phyloP scores from a whole-genome alignment of 495 filamentous ascomycete species.

The Cercophora samala region DNA sequence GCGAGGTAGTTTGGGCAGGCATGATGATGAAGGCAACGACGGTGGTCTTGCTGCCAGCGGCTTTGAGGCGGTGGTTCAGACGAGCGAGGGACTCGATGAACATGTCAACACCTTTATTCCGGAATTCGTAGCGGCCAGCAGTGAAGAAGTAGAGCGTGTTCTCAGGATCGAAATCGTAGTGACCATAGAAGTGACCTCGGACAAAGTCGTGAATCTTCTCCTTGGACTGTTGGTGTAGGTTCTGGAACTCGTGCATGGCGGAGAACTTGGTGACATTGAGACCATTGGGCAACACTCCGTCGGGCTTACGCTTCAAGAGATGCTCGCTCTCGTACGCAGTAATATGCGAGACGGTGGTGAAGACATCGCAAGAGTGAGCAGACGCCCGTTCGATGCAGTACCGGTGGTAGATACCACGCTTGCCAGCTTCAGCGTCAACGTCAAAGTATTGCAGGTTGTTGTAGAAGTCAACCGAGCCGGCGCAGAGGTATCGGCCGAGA shows the following conservation, averaged over 20 bases:
- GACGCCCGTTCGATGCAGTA: conserved; percentile 97
- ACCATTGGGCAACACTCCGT: conserved; percentile 93
- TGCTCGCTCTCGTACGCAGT: conserved; percentile 98
- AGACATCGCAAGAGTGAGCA: conserved; percentile 88
- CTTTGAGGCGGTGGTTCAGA: conserved; percentile 88
- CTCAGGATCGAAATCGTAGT: conserved; percentile 93
- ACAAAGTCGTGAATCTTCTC: conserved; percentile 98
- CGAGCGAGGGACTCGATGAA: conserved; percentile 95
- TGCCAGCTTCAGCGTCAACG: conserved; percentile 93
- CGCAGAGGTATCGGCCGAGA: conserved; percentile 91
- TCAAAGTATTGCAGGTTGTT: conserved; percentile 98
- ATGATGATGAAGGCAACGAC: conserved; percentile 99
- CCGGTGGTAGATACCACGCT: conserved; percentile 96
- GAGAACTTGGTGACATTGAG: conserved; percentile 99
- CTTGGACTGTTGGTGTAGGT: conserved; percentile 91
- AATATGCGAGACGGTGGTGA: conserved; percentile 98
- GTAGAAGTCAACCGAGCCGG: conserved; percentile 97
- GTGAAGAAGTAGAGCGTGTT: conserved; percentile 99
- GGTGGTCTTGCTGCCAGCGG: conserved; percentile 79
- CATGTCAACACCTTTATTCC: conserved; percentile 99
- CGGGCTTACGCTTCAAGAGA: conserved; percentile 93
- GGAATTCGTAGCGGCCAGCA: conserved; percentile 91
- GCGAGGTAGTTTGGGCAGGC: conserved; percentile 94
- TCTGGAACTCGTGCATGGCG: conserved; percentile 98
- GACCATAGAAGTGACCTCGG: conserved; percentile 96